Evolutionary conservation across 257 asterid species (phyloP).

Genomic region (Solanum pimpinellifolium): DNA sequence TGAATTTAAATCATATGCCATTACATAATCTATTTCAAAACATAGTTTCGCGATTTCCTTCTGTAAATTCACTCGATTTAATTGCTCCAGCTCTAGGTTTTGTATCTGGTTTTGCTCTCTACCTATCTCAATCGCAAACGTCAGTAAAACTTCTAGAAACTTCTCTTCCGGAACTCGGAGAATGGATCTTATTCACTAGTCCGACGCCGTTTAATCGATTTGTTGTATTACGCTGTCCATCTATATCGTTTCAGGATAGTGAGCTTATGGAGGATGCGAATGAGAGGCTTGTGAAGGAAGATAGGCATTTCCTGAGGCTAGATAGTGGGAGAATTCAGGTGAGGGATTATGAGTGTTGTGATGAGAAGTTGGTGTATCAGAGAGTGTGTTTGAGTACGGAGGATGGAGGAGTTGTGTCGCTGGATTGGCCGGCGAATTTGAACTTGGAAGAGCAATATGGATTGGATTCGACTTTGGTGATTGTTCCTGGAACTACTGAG

Average conservation of each 20-base stretch:
- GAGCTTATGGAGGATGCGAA: constrained; percentile 52
- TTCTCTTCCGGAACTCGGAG: constrained; percentile 34
- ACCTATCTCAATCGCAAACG: constrained; percentile 21
- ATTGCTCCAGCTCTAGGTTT: constrained; percentile 63
- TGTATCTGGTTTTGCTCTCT: constrained; percentile 57
- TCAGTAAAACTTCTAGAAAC: not conserved
- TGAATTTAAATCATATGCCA: constrained; percentile 11
- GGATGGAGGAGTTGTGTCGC: constrained; percentile 81
- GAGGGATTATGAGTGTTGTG: constrained; percentile 17
- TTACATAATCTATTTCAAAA: constrained; percentile 35
- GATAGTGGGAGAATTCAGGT: constrained; percentile 43
- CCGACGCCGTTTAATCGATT: constrained; percentile 96
- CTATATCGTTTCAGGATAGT: constrained; percentile 52
- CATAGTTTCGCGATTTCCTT: constrained; percentile 45
- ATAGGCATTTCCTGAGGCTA: constrained; percentile 58
- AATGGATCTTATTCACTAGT: constrained; percentile 72
- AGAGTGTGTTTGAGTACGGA: constrained; percentile 62
- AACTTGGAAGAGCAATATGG: constrained; percentile 77
- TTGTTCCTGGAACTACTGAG: constrained; percentile 79
- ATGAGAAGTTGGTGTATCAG: constrained; percentile 60
- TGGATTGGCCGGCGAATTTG: constrained; percentile 94
- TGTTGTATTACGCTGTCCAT: constrained; percentile 76
- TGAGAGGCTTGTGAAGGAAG: constrained; percentile 66
- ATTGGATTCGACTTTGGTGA: constrained; percentile 65
- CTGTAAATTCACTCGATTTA: constrained; percentile 28